These are phyloP conservation scores for Meyerozyma carpophila DNA, from an alignment of 1,139 yeast genomes.

Conservation along the genomic window DNA sequence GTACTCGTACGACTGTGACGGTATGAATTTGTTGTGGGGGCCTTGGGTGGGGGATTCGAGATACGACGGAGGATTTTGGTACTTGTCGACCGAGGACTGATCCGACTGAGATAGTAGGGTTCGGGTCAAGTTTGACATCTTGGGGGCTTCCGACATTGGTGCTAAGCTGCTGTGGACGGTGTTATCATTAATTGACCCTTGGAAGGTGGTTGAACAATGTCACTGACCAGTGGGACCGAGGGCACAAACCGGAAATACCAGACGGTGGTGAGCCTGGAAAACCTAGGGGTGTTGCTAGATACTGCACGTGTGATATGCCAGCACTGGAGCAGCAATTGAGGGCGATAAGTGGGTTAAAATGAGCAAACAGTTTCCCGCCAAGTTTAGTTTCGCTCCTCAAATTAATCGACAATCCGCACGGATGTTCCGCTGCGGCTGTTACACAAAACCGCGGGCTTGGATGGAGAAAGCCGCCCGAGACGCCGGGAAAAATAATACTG, in stretches of 20 bases:
- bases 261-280: too few species aligned
- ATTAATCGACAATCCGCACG: neutral
- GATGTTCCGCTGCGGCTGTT: slow-evolving; percentile 1
- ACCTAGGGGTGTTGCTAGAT: too few species aligned
- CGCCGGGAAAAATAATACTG: neutral
- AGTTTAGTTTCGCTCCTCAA: neutral
- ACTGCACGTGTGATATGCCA: too few species aligned
- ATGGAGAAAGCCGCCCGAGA: neutral
- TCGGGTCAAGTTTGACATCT: slow-evolving; percentile 36
- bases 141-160: slow-evolving; percentile 6
- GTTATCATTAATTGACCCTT: neutral
- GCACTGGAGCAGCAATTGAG: too few species aligned
- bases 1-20: slow-evolving; percentile 2
- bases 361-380: too few species aligned
- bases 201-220: neutral
- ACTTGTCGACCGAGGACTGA: slow-evolving; percentile 2
- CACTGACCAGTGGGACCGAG: too few species aligned
- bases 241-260: too few species aligned
- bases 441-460: neutral
- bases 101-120: slow-evolving; percentile 22
- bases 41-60: slow-evolving; percentile 1
- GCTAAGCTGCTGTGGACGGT: neutral
- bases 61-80: slow-evolving; percentile 3
- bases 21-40: slow-evolving; percentile 3
- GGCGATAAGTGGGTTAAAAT: too few species aligned